A percentile compares a stretch with the other conserved stretches of the same genome.
Conservation (phyloP, 2,329 filamentous ascomycete species). For the Penicillium sp. region DNA sequence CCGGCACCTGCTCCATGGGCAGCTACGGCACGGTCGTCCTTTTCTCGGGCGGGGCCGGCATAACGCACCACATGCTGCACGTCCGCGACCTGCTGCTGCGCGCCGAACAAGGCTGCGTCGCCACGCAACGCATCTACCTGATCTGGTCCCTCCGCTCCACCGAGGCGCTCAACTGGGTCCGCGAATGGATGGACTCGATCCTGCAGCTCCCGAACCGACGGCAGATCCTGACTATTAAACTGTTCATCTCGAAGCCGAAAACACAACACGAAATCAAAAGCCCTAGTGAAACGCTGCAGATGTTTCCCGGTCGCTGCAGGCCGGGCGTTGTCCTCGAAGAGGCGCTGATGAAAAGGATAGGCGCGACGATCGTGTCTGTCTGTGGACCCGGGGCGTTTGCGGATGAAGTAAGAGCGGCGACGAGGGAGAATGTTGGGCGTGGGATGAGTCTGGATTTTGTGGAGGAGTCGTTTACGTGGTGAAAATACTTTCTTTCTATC, state of each 20-base stretch:
- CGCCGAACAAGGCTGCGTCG: conserved; percentile 50
- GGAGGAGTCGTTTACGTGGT: conserved; percentile 65
- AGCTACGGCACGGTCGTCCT: conserved; percentile 64
- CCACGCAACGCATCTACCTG: conserved; percentile 57
- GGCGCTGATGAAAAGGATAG: conserved; percentile 52
- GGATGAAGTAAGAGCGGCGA: conserved; percentile 56
- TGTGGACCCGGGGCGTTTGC: conserved; percentile 62
- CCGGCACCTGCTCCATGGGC: conserved; percentile 48
- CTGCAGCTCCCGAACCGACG: conserved; percentile 56
- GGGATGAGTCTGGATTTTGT: conserved; percentile 58
- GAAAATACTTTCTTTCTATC: conserved; percentile 11
- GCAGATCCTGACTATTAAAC: conserved; percentile 56
- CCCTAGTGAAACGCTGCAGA: conserved; percentile 57
- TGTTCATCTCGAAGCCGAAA: conserved; percentile 61
- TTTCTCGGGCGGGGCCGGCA: conserved; percentile 63
- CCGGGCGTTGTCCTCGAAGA: conserved; percentile 55
- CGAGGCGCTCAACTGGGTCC: conserved; percentile 61
- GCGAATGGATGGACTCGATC: conserved; percentile 63
- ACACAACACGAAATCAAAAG: conserved; percentile 51
- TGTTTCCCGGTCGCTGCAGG: conserved; percentile 58
- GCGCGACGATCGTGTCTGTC: conserved; percentile 59
- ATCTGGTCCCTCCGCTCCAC: conserved; percentile 61
- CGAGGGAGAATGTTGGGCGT: conserved; percentile 48
- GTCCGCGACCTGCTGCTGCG: conserved; percentile 56
- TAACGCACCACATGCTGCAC: conserved; percentile 62